Evolutionary conservation across 2,329 filamentous ascomycete genomes (phyloP).

Genomic region (Verticillium klebahnii): DNA sequence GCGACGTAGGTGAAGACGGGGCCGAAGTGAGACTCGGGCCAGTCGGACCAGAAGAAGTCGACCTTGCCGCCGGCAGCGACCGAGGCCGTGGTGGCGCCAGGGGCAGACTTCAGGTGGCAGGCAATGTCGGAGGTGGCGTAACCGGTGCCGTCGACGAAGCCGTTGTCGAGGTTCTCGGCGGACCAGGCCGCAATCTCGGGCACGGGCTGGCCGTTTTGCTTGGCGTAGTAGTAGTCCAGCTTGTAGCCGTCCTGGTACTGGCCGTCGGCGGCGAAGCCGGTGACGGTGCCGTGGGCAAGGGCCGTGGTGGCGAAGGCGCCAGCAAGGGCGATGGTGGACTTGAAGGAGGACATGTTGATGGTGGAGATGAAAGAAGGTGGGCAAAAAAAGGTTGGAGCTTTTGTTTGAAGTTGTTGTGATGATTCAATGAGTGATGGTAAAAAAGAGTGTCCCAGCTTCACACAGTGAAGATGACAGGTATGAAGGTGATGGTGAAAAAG

Average conservation of each 20-base stretch:
- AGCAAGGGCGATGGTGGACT: slow-evolving; percentile 10
- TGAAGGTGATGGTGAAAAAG: slow-evolving; percentile 3
- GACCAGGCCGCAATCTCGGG: slow-evolving; percentile 31
- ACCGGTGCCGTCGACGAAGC: slow-evolving; percentile 40
- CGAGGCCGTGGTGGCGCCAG: slow-evolving; percentile 30
- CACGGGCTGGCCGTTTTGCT: slow-evolving; percentile 8
- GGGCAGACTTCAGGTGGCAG: slow-evolving; percentile 36
- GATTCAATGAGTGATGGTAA: background rate
- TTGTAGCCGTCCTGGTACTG: slow-evolving; percentile 11
- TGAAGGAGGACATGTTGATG: background rate
- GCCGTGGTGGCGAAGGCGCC: slow-evolving; percentile 11
- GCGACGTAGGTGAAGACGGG: slow-evolving; percentile 63
- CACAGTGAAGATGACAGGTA: slow-evolving; percentile 3
- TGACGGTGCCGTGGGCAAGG: slow-evolving; percentile 13
- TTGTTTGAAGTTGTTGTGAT: background rate
- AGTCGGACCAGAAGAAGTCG: slow-evolving; percentile 34
- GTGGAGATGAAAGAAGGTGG: background rate
- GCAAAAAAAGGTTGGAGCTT: background rate
- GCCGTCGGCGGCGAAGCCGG: slow-evolving; percentile 8
- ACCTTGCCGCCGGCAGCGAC: slow-evolving; percentile 35
- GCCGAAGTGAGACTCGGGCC: slow-evolving; percentile 38
- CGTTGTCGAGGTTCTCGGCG: slow-evolving; percentile 39
- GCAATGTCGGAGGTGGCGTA: slow-evolving; percentile 37
- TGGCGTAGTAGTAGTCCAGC: slow-evolving; percentile 17
- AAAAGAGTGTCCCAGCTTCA: slow-evolving; percentile 4